phyloP scores from a whole-genome alignment of 1,284 basidiomycete genomes.

The Termitomyces sp. region DNA sequence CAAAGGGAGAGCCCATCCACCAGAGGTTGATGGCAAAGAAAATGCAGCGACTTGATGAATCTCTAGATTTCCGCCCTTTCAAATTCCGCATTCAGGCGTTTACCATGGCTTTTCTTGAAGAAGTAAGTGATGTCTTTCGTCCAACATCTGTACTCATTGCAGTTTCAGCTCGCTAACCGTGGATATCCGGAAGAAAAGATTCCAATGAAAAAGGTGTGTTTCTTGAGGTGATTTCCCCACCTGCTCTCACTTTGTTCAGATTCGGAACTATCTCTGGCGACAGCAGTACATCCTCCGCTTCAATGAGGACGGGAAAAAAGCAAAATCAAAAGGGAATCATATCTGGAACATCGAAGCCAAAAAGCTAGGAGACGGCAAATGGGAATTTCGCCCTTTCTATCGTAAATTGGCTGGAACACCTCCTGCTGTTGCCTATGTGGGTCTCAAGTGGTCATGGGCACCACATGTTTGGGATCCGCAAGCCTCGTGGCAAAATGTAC shows the following conservation, averaged over 20 bases:
- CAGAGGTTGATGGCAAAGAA: conserved; percentile 99
- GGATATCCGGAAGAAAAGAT: conserved; percentile 84
- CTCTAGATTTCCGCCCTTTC: conserved; percentile 95
- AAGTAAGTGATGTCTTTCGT: conserved; percentile 39
- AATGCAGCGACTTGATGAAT: conserved; percentile 95
- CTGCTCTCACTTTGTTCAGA: conserved; percentile 40
- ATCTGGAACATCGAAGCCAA: conserved; percentile 99
- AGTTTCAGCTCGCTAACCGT: conserved; percentile 62
- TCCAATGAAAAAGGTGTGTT: conserved; percentile 79
- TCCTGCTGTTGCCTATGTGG: conserved; percentile 77
- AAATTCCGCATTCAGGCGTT: conserved; percentile 99
- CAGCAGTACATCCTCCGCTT: conserved; percentile 93
- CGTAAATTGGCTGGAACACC: conserved; percentile 82
- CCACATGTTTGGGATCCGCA: conserved; percentile 98
- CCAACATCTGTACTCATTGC: conserved; percentile 9
- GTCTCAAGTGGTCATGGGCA: conserved; percentile 86
- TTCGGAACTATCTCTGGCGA: conserved; percentile 96
- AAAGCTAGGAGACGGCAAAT: conserved; percentile 71
- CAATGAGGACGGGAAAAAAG: conserved; percentile 99
- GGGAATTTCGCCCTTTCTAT: conserved; percentile 91
- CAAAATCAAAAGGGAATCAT: conserved; percentile 99
- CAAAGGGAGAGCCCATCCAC: conserved; percentile 95
- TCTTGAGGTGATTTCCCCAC: not conserved
- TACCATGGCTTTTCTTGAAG: conserved; percentile 93
- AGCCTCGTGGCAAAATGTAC: conserved; percentile 73